Percentiles rank a stretch among this genome's conserved stretches.
Conservation (phyloP, 2,329 filamentous ascomycete genomes). For the Ophiostoma piceae region DNA sequence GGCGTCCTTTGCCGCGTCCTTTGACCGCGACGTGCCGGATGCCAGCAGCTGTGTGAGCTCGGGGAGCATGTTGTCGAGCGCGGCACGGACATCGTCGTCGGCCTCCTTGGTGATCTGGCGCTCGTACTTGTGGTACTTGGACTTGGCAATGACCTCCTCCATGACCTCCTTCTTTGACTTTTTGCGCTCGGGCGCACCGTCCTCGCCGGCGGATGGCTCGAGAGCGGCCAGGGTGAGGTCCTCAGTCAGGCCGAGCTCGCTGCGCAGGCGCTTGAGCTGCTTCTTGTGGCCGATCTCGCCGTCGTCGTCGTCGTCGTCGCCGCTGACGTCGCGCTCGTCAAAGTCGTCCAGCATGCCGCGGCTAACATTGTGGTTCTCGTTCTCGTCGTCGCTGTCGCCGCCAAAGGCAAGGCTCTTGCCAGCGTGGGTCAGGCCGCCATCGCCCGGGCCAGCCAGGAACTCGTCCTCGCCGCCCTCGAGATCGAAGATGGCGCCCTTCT, state of each 20-base stretch:
- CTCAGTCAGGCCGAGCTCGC: constrained; percentile 40
- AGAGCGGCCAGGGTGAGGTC: constrained; percentile 29
- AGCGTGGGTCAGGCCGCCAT: constrained; percentile 55
- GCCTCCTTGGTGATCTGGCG: constrained; percentile 88
- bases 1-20: constrained; percentile 29
- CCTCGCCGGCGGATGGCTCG: constrained; percentile 36
- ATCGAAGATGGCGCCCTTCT: constrained; percentile 78
- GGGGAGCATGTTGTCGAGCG: constrained; percentile 77
- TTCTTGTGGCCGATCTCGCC: constrained; percentile 55
- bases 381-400: constrained; percentile 40
- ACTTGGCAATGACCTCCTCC: constrained; percentile 96
- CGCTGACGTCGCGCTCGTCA: constrained; percentile 65
- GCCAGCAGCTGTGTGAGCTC: constrained; percentile 69
- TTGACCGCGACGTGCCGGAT: constrained; percentile 34
- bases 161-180: constrained; percentile 97
- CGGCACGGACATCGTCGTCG: constrained; percentile 78
- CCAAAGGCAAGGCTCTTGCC: constrained; percentile 68
- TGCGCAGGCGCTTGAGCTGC: constrained; percentile 53
- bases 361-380: constrained; percentile 30
- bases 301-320: constrained; percentile 56
- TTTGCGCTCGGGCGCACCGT: constrained; percentile 69
- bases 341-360: constrained; percentile 60
- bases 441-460: constrained; percentile 18
- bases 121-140: constrained; percentile 91
- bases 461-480: constrained; percentile 71